Conservation (phyloP, 1,284 basidiomycete genomes). For the Moesziomyces parantarcticus region DNA sequence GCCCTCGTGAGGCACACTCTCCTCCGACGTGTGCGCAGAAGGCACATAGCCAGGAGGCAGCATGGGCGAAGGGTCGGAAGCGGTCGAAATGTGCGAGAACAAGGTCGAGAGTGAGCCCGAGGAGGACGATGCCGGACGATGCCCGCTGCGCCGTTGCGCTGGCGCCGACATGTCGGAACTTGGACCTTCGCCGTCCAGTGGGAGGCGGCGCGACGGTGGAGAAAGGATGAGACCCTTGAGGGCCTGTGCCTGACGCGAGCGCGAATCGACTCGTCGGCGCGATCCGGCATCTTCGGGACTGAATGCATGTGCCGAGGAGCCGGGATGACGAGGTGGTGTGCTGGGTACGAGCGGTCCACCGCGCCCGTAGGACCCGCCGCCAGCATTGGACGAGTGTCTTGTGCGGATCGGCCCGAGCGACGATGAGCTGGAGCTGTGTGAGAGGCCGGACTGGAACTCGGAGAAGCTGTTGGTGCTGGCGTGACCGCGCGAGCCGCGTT, state of each 20-base stretch:
- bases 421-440: slow-evolving; percentile 37
- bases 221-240: slow-evolving; percentile 47
- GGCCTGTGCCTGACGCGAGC: slow-evolving; percentile 44
- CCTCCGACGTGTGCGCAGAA: slow-evolving; percentile 35
- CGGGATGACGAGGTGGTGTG: slow-evolving; percentile 38
- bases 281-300: slow-evolving; percentile 31
- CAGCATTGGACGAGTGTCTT: slow-evolving; percentile 29
- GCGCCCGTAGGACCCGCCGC: slow-evolving; percentile 35
- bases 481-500: slow-evolving; percentile 33
- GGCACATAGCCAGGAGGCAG: slow-evolving; percentile 34
- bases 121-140: slow-evolving; percentile 42
- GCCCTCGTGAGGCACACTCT: slow-evolving; percentile 31
- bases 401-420: slow-evolving; percentile 47
- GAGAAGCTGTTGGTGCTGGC: slow-evolving; percentile 50
- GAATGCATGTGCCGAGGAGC: slow-evolving; percentile 29
- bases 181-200: slow-evolving; percentile 37
- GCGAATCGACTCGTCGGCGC: slow-evolving; percentile 41
- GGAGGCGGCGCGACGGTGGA: slow-evolving; percentile 36
- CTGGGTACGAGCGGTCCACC: slow-evolving; percentile 25
- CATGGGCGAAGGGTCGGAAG: slow-evolving; percentile 45
- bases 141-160: slow-evolving; percentile 28
- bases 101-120: slow-evolving; percentile 45
- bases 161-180: slow-evolving; percentile 24
- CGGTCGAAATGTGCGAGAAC: slow-evolving; percentile 47
- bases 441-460: slow-evolving; percentile 36